Evolutionary conservation across 2,329 filamentous ascomycete genomes (phyloP).

Genomic region (Exophiala sp.): DNA sequence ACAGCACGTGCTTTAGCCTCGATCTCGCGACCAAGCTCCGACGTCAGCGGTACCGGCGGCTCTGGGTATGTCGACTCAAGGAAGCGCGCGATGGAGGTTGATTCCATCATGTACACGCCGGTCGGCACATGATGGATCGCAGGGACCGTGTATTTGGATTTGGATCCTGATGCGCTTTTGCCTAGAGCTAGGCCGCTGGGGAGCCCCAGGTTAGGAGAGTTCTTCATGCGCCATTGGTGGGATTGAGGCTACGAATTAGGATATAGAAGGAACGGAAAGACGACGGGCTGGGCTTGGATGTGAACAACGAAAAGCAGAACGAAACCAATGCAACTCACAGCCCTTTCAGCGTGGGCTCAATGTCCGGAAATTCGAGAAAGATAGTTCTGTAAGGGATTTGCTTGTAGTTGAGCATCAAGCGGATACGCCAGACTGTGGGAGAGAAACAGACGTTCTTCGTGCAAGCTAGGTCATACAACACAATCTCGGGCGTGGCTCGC

Average conservation of each 20-base stretch:
- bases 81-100: slow-evolving; percentile 39
- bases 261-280: slow-evolving; percentile 1
- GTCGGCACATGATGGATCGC: slow-evolving; percentile 41
- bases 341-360: slow-evolving; percentile 41
- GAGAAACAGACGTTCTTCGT: slow-evolving; percentile 43
- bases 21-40: slow-evolving; percentile 36
- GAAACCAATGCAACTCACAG: slow-evolving; percentile 33
- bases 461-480: slow-evolving; percentile 42
- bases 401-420: slow-evolving; percentile 46
- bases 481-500: slow-evolving; percentile 34
- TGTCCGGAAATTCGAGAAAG: slow-evolving; percentile 45
- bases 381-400: slow-evolving; percentile 39
- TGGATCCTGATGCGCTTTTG: slow-evolving; percentile 24
- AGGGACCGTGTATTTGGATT: slow-evolving; percentile 40
- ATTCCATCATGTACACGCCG: slow-evolving; percentile 42
- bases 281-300: background rate
- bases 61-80: slow-evolving; percentile 41
- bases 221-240: background rate
- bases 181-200: slow-evolving; percentile 29
- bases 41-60: slow-evolving; percentile 35
- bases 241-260: background rate
- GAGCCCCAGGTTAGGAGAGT: slow-evolving; percentile 1
- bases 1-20: slow-evolving; percentile 33
- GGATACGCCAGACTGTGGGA: slow-evolving; percentile 42
- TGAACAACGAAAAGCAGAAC: slow-evolving; percentile 12